Evolutionary conservation across 2,329 filamentous ascomycete genomes (phyloP).

Genomic region (Zasmidium angulare): DNA sequence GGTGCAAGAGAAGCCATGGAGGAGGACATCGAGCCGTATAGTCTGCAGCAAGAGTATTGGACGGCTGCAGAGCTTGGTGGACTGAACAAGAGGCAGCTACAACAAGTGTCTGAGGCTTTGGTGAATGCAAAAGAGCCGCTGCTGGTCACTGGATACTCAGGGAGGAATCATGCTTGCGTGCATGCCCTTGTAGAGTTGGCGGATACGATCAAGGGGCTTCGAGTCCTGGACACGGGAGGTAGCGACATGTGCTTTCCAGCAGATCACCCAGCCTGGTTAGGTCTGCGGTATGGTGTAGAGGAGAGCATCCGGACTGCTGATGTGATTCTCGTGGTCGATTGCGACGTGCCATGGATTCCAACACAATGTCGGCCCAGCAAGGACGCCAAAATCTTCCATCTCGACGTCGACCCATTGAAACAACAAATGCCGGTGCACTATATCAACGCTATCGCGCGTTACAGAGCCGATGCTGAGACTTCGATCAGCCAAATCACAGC

Average conservation of each 20-base stretch:
- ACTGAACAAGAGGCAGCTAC: constrained; percentile 54
- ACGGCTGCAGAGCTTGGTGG: constrained; percentile 67
- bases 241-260: constrained; percentile 81
- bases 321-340: constrained; percentile 80
- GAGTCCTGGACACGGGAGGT: constrained; percentile 73
- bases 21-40: constrained; percentile 74
- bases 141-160: constrained; percentile 69
- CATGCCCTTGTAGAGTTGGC: constrained; percentile 65
- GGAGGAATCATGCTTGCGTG: constrained; percentile 65
- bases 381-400: constrained; percentile 60
- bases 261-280: constrained; percentile 59
- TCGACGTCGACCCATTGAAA: constrained; percentile 68
- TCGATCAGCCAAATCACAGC: constrained; percentile 67
- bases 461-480: constrained; percentile 52
- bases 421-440: constrained; percentile 61
- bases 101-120: constrained; percentile 62
- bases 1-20: constrained; percentile 83
- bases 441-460: constrained; percentile 53
- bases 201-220: constrained; percentile 64
- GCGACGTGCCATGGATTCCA: constrained; percentile 92
- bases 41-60: constrained; percentile 69
- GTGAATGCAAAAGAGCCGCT: constrained; percentile 65
- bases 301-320: constrained; percentile 74
- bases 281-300: constrained; percentile 72
- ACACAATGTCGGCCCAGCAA: constrained; percentile 64